These are phyloP conservation scores for Pyricularia pennisetigena DNA, from an alignment of 2,329 filamentous ascomycete genomes.

Conservation along the genomic window DNA sequence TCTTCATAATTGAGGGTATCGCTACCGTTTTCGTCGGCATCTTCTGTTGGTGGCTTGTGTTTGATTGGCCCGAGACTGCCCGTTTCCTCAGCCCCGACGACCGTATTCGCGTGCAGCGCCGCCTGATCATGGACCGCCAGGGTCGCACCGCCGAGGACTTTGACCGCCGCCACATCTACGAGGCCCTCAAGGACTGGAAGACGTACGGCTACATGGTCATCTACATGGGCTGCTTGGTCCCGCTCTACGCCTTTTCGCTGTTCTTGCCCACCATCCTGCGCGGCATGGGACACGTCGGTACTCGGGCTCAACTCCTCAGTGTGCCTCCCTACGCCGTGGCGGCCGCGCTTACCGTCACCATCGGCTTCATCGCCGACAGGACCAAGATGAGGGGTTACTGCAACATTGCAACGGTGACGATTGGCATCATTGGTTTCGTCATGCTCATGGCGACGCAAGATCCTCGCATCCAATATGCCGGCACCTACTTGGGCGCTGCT, in stretches of 20 bases:
- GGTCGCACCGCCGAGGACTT: slow-evolving; percentile 67
- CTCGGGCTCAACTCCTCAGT: slow-evolving; percentile 13
- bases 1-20: slow-evolving; percentile 61
- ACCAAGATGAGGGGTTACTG: slow-evolving; percentile 65
- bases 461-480: slow-evolving; percentile 65
- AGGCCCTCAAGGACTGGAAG: slow-evolving; percentile 73
- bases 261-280: slow-evolving; percentile 74
- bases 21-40: slow-evolving; percentile 60
- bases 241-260: slow-evolving; percentile 65
- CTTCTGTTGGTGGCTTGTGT: slow-evolving; percentile 65
- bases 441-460: slow-evolving; percentile 62
- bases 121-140: slow-evolving; percentile 63
- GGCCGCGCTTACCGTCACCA: slow-evolving; percentile 54
- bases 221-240: slow-evolving; percentile 67
- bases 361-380: slow-evolving; percentile 70
- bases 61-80: slow-evolving; percentile 73
- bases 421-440: slow-evolving; percentile 68
- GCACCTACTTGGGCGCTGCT: slow-evolving; percentile 68
- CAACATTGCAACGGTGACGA: slow-evolving; percentile 61
- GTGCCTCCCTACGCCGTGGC: slow-evolving; percentile 49
- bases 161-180: slow-evolving; percentile 61
- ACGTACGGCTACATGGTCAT: slow-evolving; percentile 66
- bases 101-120: slow-evolving; percentile 59
- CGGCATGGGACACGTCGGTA: slow-evolving; percentile 29
- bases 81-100: slow-evolving; percentile 62